A percentile compares a stretch with the other conserved stretches of the same genome.
phyloP scores from a whole-genome alignment of 495 filamentous ascomycete species.

The Hyaloscypha hepaticicola region DNA sequence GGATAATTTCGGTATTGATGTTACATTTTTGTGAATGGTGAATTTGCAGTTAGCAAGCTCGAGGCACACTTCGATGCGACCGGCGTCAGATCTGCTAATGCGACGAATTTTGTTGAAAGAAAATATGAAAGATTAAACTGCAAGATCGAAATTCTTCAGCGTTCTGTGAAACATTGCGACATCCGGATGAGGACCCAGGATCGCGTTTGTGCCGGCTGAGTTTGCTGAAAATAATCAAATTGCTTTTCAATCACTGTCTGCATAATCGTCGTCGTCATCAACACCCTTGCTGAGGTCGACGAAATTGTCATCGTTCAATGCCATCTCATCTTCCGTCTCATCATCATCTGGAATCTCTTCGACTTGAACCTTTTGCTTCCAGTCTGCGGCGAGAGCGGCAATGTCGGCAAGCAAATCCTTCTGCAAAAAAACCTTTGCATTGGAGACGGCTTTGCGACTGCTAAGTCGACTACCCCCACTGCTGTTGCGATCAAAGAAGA shows the following conservation, averaged over 20 bases:
- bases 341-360: neutral
- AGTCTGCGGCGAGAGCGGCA: neutral
- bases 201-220: neutral
- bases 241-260: neutral
- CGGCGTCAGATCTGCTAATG: neutral
- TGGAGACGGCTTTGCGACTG: slow-evolving; percentile 2
- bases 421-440: slow-evolving; percentile 3
- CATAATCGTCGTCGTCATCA: slow-evolving; percentile 8
- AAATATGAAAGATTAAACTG: neutral
- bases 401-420: neutral
- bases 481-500: slow-evolving; percentile 15
- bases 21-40: neutral
- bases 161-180: neutral
- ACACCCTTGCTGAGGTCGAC: neutral
- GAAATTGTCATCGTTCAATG: neutral
- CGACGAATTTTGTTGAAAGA: neutral
- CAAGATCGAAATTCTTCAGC: neutral
- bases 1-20: neutral
- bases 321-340: neutral
- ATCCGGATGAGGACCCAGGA: neutral
- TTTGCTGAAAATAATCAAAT: neutral
- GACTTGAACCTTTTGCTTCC: neutral
- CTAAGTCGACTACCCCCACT: neutral
- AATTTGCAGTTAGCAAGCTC: neutral
- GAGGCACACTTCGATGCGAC: neutral